phyloP scores from a whole-genome alignment of 352 stramenopile genomes.

The Phytophthora ohioensis region DNA sequence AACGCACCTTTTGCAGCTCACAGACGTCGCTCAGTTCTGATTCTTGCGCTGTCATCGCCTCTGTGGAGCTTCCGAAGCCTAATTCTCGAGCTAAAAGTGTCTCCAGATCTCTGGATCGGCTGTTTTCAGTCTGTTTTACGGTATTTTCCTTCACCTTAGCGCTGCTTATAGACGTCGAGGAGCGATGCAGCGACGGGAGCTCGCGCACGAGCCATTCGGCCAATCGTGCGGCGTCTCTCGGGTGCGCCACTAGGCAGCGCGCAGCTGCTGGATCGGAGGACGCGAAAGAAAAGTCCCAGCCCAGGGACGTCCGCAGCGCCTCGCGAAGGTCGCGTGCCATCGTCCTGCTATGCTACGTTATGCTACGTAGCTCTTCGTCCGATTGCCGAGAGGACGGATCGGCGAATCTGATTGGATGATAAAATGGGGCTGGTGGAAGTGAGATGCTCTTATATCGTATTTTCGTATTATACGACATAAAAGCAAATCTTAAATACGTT shows the following conservation, averaged over 20 bases:
- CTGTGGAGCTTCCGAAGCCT: constrained; percentile 14
- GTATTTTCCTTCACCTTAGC: constrained; percentile 1
- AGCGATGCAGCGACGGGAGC: constrained; percentile 28
- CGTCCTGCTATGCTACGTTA: not conserved
- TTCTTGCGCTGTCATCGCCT: constrained; percentile 6
- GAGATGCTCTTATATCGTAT: constrained; percentile 12
- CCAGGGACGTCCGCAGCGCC: constrained; percentile 43
- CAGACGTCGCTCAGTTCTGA: constrained; percentile 7
- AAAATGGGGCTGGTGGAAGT: not conserved
- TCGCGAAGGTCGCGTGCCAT: constrained; percentile 47
- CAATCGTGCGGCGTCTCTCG: constrained; percentile 37
- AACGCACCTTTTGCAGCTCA: constrained; percentile 34
- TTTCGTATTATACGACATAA: too few relatives aligned
- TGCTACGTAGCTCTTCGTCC: constrained; percentile 29
- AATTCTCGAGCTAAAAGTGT: constrained; percentile 56
- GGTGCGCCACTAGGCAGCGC: constrained; percentile 61
- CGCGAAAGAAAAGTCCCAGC: constrained; percentile 63
- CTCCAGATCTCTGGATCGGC: constrained; percentile 39
- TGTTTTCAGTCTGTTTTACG: constrained; percentile 4
- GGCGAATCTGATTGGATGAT: constrained; percentile 27
- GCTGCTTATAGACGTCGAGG: not conserved
- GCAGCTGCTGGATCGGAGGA: constrained; percentile 48
- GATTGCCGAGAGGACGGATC: constrained; percentile 4
- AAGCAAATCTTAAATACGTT: too few relatives aligned
- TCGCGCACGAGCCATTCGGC: constrained; percentile 58